These are phyloP conservation scores for Neofusicoccum parvum DNA, from an alignment of 2,329 filamentous ascomycete species.

Conservation along the genomic window DNA sequence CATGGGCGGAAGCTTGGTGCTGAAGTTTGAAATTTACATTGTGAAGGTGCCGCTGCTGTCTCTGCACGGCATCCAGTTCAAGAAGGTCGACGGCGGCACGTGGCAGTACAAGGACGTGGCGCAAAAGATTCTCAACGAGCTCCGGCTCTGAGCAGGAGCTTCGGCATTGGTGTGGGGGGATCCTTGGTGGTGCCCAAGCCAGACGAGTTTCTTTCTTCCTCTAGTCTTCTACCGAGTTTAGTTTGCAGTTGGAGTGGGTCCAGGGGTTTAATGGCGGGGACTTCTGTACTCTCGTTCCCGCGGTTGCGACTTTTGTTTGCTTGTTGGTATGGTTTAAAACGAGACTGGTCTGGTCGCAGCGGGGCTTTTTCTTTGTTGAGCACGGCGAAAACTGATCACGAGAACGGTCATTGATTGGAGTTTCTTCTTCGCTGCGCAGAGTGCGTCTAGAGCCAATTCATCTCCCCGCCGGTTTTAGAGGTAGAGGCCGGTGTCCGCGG, in stretches of 20 bases:
- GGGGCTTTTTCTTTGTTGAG: not conserved
- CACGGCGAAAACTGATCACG: conserved; percentile 7
- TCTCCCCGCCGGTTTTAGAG: conserved; percentile 1
- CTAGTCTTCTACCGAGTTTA: not conserved
- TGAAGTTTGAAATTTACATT: conserved; percentile 94
- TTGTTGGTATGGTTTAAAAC: conserved; percentile 13
- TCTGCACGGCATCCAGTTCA: conserved; percentile 96
- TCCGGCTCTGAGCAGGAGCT: conserved; percentile 64
- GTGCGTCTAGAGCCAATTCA: conserved; percentile 13
- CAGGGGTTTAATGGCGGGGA: conserved; percentile 8
- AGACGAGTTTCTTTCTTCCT: conserved; percentile 3
- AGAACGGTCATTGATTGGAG: conserved; percentile 13
- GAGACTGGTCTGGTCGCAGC: conserved; percentile 11
- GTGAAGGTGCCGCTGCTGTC: conserved; percentile 95
- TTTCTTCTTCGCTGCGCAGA: not conserved
- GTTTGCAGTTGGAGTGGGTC: not conserved
- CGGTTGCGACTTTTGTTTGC: conserved; percentile 6
- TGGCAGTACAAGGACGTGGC: conserved; percentile 99
- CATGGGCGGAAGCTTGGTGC: conserved; percentile 77
- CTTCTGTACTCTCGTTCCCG: conserved; percentile 13
- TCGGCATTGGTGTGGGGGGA: not conserved
- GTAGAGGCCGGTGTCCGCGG: not conserved
- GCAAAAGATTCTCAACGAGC: conserved; percentile 85
- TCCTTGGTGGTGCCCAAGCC: not conserved
- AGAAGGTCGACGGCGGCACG: conserved; percentile 90